Conservation (phyloP, 768 basidiomycete species). For the Leccinum uliginosum region DNA sequence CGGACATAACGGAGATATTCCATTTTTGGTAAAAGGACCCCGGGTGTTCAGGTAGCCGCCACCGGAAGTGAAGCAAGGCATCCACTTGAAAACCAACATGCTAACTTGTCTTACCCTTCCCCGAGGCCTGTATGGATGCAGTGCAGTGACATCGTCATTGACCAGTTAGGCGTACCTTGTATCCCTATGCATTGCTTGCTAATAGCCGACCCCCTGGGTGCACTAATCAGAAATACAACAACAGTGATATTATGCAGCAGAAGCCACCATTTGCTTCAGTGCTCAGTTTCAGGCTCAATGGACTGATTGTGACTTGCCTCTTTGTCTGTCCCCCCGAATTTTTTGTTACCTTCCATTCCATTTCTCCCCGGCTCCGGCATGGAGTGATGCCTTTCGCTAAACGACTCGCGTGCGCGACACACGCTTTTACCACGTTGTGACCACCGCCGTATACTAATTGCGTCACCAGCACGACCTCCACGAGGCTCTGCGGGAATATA, state of each 20-base stretch:
- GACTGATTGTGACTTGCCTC: neutral
- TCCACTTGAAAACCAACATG: slow-evolving; percentile 3
- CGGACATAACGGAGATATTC: slow-evolving; percentile 1
- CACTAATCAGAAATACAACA: slow-evolving; percentile 6
- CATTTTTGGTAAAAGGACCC: neutral
- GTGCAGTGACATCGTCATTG: slow-evolving; percentile 19
- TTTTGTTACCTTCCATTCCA: slow-evolving; percentile 1
- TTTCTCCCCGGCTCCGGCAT: slow-evolving; percentile 5
- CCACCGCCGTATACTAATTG: neutral
- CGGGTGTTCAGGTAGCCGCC: slow-evolving; percentile 22
- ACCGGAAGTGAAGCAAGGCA: slow-evolving; percentile 10
- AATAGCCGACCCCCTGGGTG: neutral
- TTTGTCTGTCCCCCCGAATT: neutral
- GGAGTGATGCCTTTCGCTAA: slow-evolving; percentile 12
- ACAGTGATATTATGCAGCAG: neutral
- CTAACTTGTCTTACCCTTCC: slow-evolving; percentile 2
- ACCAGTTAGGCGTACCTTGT: slow-evolving; percentile 16
- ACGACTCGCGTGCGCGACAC: slow-evolving; percentile 9
- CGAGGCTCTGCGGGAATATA: slow-evolving; percentile 19
- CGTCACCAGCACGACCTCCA: slow-evolving; percentile 4
- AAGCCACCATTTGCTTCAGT: neutral
- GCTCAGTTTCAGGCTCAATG: neutral
- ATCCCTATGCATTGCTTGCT: slow-evolving; percentile 17
- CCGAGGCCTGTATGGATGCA: slow-evolving; percentile 12
- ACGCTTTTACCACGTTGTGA: slow-evolving; percentile 16